These are phyloP conservation scores for Dittrichia graveolens DNA, from an alignment of 129 eudicot species.

Conservation along the genomic window DNA sequence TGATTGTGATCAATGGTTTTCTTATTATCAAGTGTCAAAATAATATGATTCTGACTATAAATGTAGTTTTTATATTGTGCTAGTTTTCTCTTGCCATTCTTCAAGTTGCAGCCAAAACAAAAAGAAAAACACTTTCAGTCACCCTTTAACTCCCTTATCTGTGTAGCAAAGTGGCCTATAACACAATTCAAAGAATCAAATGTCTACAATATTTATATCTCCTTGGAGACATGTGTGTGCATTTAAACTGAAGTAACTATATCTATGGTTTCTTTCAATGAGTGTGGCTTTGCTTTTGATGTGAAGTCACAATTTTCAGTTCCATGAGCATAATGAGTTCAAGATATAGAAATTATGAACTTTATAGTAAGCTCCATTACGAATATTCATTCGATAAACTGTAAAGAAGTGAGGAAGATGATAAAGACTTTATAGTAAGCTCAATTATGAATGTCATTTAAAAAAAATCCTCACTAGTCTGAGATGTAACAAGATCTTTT, in stretches of 20 bases:
- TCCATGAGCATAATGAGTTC: no score
- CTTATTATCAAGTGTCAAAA: neutral
- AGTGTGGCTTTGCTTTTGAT: neutral
- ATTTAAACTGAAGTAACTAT: neutral
- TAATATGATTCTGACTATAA: neutral
- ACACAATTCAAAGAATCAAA: neutral
- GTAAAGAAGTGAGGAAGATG: no score
- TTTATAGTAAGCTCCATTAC: slow-evolving; percentile 4
- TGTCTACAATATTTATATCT: no score
- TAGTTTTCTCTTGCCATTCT: no score
- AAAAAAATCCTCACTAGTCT: neutral
- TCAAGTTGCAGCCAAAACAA: no score
- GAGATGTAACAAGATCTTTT: neutral
- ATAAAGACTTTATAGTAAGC: neutral
- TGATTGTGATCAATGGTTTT: neutral
- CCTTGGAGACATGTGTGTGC: neutral
- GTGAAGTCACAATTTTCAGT: neutral
- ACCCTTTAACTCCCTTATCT: neutral
- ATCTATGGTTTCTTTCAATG: neutral
- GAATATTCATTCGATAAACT: neutral
- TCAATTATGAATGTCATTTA: neutral
- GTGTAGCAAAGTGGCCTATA: neutral
- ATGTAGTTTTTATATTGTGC: no score
- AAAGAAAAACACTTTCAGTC: no score
- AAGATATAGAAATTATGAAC: neutral